A percentile compares a stretch with the other conserved stretches of the same genome.
These are phyloP conservation scores for Cucumis cinereus DNA, from an alignment of 306 rosid species.

Conservation along the genomic window DNA sequence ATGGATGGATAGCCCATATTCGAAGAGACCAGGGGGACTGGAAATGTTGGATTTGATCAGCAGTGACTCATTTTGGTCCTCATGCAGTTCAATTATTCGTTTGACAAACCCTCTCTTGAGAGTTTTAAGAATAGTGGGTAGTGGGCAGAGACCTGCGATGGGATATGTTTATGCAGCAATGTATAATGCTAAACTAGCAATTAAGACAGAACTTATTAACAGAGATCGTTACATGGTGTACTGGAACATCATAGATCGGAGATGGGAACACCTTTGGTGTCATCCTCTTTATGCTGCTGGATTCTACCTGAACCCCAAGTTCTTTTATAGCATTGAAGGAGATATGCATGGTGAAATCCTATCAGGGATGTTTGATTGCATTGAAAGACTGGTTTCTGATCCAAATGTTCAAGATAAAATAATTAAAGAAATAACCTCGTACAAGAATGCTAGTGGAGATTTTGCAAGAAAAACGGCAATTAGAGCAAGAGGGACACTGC, in stretches of 20 bases:
- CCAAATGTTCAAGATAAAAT: constrained; percentile 74
- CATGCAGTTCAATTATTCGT: constrained; percentile 45
- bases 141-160: constrained; percentile 78
- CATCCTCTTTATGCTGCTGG: constrained; percentile 90
- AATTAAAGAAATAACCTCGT: constrained; percentile 62
- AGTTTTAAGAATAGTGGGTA: constrained; percentile 44
- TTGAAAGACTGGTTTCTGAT: constrained; percentile 81
- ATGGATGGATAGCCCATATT: constrained; percentile 67
- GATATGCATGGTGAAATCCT: constrained; percentile 42
- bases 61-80: constrained; percentile 78
- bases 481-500: constrained; percentile 72
- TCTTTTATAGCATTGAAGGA: constrained; percentile 72
- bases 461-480: constrained; percentile 87
- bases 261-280: constrained; percentile 64
- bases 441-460: constrained; percentile 67
- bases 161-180: constrained; percentile 77
- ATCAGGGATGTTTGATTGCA: constrained; percentile 78
- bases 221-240: constrained; percentile 69
- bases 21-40: constrained; percentile 71
- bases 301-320: constrained; percentile 77
- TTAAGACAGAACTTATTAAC: constrained; percentile 57
- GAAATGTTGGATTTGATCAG: constrained; percentile 65
- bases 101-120: constrained; percentile 67
- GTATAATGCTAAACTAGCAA: constrained; percentile 68
- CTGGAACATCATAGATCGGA: constrained; percentile 80